These are phyloP conservation scores for Cardamine resedifolia DNA, from an alignment of 345 rosid genomes.

Conservation along the genomic window DNA sequence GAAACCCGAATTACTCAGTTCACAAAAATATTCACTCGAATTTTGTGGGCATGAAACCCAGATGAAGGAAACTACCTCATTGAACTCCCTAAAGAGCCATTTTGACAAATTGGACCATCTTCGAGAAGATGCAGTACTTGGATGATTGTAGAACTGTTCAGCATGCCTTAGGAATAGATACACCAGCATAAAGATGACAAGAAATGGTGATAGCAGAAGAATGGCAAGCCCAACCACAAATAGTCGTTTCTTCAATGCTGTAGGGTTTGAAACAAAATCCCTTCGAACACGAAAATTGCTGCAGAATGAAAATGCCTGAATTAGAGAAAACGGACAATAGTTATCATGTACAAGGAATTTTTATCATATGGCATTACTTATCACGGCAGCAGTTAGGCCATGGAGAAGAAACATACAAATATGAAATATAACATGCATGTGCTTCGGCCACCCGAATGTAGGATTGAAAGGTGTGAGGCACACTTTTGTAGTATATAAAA, in stretches of 20 bases:
- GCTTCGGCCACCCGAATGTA: background rate
- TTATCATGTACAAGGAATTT: conserved; percentile 5
- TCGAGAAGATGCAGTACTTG: conserved; percentile 93
- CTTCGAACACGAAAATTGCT: conserved; percentile 84
- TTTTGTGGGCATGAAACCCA: background rate
- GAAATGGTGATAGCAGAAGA: conserved; percentile 92
- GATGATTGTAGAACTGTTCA: conserved; percentile 96
- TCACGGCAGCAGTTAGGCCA: background rate
- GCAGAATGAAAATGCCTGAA: conserved; percentile 40
- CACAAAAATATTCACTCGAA: background rate
- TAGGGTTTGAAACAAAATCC: conserved; percentile 88
- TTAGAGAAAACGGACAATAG: conserved; percentile 40
- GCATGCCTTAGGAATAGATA: conserved; percentile 96
- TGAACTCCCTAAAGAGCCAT: conserved; percentile 96
- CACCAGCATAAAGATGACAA: conserved; percentile 93
- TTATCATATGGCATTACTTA: background rate
- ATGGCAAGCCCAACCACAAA: conserved; percentile 84
- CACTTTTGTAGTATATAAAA: background rate
- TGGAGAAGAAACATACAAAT: background rate
- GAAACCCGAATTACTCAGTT: background rate
- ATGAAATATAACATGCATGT: background rate
- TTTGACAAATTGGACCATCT: conserved; percentile 98
- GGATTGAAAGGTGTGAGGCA: background rate
- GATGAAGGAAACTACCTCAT: conserved; percentile 64
- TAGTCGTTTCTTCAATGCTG: conserved; percentile 74